These are phyloP conservation scores for Lepidium aucheri DNA, from an alignment of 345 rosid species.

Conservation along the genomic window DNA sequence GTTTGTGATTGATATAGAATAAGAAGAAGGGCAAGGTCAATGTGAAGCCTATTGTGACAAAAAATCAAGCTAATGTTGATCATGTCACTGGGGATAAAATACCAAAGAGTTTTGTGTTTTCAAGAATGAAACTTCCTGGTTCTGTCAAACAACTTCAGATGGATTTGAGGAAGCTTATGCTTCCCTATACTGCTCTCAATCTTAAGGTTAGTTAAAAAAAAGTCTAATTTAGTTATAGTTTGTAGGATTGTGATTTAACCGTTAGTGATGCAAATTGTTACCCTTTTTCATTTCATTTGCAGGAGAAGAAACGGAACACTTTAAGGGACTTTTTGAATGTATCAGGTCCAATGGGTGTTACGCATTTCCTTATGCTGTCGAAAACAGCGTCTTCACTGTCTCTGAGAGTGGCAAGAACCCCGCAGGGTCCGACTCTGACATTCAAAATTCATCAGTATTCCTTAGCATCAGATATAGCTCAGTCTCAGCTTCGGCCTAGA, in stretches of 20 bases:
- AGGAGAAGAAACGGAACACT: constrained; percentile 88
- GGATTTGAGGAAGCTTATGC: constrained; percentile 92
- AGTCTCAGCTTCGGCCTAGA: constrained; percentile 79
- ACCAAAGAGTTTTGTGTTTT: constrained; percentile 83
- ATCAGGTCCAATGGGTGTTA: constrained; percentile 96
- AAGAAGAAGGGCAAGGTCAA: constrained; percentile 56
- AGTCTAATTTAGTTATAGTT: neutral
- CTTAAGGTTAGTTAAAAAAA: constrained; percentile 44
- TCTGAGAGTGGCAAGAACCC: constrained; percentile 84
- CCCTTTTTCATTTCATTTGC: constrained; percentile 11
- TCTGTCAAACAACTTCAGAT: constrained; percentile 69
- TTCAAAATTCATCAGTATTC: constrained; percentile 77
- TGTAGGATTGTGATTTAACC: neutral
- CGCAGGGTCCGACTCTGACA: constrained; percentile 91
- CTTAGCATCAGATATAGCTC: constrained; percentile 67
- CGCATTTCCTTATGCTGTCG: constrained; percentile 79
- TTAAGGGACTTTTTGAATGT: constrained; percentile 81
- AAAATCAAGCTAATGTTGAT: constrained; percentile 50
- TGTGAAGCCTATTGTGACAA: constrained; percentile 55
- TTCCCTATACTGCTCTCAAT: constrained; percentile 88
- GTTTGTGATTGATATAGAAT: constrained; percentile 10
- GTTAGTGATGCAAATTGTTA: neutral
- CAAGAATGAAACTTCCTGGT: constrained; percentile 81
- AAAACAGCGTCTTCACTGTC: constrained; percentile 62
- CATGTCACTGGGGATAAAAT: constrained; percentile 81